phyloP scores from a whole-genome alignment of 768 basidiomycete species.

The Boletus barrowsii region DNA sequence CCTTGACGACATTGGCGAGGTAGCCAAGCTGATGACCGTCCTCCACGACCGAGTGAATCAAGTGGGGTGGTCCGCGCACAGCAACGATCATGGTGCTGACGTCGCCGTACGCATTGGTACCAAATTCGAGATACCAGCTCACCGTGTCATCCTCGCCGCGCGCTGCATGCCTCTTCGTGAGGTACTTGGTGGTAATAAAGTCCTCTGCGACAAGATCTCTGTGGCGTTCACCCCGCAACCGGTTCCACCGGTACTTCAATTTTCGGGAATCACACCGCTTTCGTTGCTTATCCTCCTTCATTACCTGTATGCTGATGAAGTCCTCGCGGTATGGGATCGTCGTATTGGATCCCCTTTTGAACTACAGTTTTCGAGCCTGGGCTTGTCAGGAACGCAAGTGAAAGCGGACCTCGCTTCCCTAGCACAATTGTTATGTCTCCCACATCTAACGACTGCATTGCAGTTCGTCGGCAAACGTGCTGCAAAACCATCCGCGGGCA shows the following conservation, averaged over 20 bases:
- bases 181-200: slow-evolving; percentile 37
- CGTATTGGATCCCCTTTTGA: slow-evolving; percentile 51
- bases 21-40: slow-evolving; percentile 23
- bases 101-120: slow-evolving; percentile 47
- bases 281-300: slow-evolving; percentile 71
- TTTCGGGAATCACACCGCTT: slow-evolving; percentile 61
- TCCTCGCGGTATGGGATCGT: slow-evolving; percentile 82
- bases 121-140: slow-evolving; percentile 53
- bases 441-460: slow-evolving; percentile 50
- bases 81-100: slow-evolving; percentile 58
- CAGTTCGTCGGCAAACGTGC: slow-evolving; percentile 58
- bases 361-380: slow-evolving; percentile 36
- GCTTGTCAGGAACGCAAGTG: slow-evolving; percentile 45
- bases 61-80: background rate
- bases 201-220: slow-evolving; percentile 32
- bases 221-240: slow-evolving; percentile 24
- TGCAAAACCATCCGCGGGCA: slow-evolving; percentile 45
- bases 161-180: slow-evolving; percentile 48
- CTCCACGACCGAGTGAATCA: slow-evolving; percentile 4
- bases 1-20: slow-evolving; percentile 34
- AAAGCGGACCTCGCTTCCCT: slow-evolving; percentile 62
- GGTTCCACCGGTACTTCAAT: slow-evolving; percentile 12
- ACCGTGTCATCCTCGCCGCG: slow-evolving; percentile 62
- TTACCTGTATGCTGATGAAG: slow-evolving; percentile 86
- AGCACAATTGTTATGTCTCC: slow-evolving; percentile 58